Evolutionary conservation across 805 yeast species (phyloP).

Genomic region (Ogataea parapolymorpha): DNA sequence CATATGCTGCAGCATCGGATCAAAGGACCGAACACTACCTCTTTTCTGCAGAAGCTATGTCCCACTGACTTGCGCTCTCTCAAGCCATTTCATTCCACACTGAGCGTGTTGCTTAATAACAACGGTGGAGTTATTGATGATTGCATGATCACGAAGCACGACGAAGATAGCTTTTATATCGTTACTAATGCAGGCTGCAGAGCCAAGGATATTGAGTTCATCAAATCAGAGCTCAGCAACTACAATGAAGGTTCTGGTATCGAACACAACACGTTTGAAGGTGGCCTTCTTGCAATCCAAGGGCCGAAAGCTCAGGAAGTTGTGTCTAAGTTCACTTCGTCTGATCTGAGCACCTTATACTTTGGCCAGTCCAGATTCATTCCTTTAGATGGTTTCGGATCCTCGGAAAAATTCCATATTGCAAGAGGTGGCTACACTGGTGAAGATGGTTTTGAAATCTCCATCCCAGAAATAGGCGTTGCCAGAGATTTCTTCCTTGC

Average conservation of each 20-base stretch:
- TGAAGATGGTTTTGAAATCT: constrained; percentile 95
- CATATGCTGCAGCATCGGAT: constrained; percentile 94
- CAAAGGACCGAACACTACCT: constrained; percentile 62
- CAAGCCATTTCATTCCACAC: constrained; percentile 57
- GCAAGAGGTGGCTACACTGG: constrained; percentile 98
- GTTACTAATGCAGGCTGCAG: constrained; percentile 97
- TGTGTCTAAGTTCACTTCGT: constrained; percentile 59
- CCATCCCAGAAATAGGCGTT: constrained; percentile 56
- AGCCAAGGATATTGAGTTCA: constrained; percentile 69
- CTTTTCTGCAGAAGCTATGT: constrained; percentile 74
- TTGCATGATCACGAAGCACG: constrained; percentile 87
- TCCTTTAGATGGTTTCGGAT: constrained; percentile 39
- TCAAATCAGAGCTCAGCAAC: constrained; percentile 46
- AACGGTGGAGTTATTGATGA: constrained; percentile 87
- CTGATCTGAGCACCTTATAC: constrained; percentile 55
- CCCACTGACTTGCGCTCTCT: constrained; percentile 76
- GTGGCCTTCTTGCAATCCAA: constrained; percentile 84
- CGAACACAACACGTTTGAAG: constrained; percentile 49
- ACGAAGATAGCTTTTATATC: constrained; percentile 65
- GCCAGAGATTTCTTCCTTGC: constrained; percentile 61
- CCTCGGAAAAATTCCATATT: constrained; percentile 55
- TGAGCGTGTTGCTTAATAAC: constrained; percentile 71
- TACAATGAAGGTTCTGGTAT: constrained; percentile 30
- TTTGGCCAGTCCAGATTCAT: constrained; percentile 70
- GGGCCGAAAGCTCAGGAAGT: constrained; percentile 82